Conservation (phyloP, 148 eudicot species). For the Cornus controversa region DNA sequence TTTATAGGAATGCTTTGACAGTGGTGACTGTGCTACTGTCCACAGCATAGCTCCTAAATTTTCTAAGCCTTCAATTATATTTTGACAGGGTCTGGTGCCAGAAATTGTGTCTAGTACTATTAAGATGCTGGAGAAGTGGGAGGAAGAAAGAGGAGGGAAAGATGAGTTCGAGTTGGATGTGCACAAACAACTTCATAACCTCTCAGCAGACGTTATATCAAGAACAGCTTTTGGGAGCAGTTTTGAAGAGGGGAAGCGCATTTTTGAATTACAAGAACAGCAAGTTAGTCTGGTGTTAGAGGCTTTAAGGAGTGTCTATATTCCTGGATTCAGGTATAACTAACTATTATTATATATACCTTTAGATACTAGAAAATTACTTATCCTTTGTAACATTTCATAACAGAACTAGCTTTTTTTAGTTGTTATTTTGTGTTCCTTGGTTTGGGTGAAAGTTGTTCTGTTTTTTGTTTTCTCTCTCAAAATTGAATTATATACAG, state of each 20-base stretch:
- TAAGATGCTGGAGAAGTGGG: constrained; percentile 55
- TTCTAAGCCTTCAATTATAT: too few relatives aligned
- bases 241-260: constrained; percentile 62
- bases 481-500: constrained; percentile 19
- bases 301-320: constrained; percentile 65
- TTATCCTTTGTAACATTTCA: neutral
- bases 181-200: constrained; percentile 54
- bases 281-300: constrained; percentile 52
- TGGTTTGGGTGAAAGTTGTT: neutral
- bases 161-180: constrained; percentile 70
- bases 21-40: too few relatives aligned
- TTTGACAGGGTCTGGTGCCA: constrained; percentile 71
- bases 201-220: constrained; percentile 71
- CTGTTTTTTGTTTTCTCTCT: neutral
- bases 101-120: constrained; percentile 57
- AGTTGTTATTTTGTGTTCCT: neutral
- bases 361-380: neutral
- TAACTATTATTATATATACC: neutral
- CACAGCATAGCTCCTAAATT: too few relatives aligned
- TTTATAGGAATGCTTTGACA: too few relatives aligned
- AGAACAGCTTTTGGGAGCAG: constrained; percentile 87
- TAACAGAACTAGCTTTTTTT: too few relatives aligned
- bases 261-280: constrained; percentile 66
- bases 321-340: constrained; percentile 75
- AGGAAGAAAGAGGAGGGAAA: constrained; percentile 31